Base-by-base conservation (phyloP, 768 basidiomycete species). In the Termitomyces eurrhizus region DNA sequence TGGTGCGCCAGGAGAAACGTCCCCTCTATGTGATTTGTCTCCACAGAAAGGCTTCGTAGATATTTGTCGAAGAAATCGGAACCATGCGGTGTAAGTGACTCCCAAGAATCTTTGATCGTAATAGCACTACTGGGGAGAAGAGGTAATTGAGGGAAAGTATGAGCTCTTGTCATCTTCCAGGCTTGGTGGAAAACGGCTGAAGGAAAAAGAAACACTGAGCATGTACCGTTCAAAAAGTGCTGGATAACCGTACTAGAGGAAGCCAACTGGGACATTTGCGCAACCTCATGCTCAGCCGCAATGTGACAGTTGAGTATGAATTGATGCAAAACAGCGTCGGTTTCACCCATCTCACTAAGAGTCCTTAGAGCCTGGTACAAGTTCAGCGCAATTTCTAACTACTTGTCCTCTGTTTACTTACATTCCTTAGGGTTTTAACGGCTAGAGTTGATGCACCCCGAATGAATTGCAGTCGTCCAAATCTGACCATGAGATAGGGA, bases 11-110 rank as follows among this genome's bases (percentile, higher is more conserved):
- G 37, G 29, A 66, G 56, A 57, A 71, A 71, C 7, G 59, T 65
- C 48, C 61, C 68, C 54, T 74, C 71, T 14, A 72, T 55, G 36
- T 69, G 70, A 59, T 72, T 71, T 18, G 71, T 70, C 58, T 74
- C 69, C 16, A 72, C 68, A 18, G 66, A 68, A n/a, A 70, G 59
- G 33, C 60, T 67, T 41, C 51, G 67, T 50, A 71, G 52, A 58
- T 72, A 70, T 6, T 57, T 48, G 4, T 42, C 35, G 41, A 61
- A 63, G 48, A 67, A 61, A 29, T 46, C 53, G 21, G 68, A 68
- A 32, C 58, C 66, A 2, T 51, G 51, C 5, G 52, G 32, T 29
- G 42, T 58, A 39, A 69, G 50, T 45, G 61, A 57, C 18, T 65
- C 57, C 73, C 70, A 72, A 39, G 46, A 52, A 16, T 61, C 52